These are phyloP conservation scores for Vigna reflexopilosa DNA, from an alignment of 306 rosid species.

Conservation along the genomic window DNA sequence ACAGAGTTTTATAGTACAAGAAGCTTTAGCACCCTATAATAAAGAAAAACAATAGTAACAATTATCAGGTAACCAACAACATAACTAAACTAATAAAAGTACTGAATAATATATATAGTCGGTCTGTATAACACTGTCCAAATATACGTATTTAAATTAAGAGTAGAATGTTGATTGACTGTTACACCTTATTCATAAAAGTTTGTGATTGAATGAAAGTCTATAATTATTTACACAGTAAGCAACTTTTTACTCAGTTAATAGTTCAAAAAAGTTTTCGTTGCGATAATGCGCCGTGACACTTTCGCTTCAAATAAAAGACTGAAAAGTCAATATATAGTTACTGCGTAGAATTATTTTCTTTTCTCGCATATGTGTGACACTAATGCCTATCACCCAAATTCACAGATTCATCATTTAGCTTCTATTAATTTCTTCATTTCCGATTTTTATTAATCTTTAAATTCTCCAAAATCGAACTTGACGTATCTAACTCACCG, in stretches of 20 bases:
- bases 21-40: conserved; percentile 12
- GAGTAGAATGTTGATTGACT: background rate
- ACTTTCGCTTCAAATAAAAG: conserved; percentile 30
- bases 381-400: conserved; percentile 6
- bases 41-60: background rate
- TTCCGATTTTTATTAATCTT: background rate
- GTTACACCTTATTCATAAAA: too few species aligned
- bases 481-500: conserved; percentile 60
- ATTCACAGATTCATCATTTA: background rate
- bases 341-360: conserved; percentile 42
- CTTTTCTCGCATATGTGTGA: conserved; percentile 10
- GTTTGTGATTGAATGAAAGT: too few species aligned
- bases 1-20: conserved; percentile 10
- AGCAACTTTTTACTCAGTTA: background rate
- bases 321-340: conserved; percentile 58
- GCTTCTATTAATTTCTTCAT: background rate
- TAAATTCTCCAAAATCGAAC: conserved; percentile 24
- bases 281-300: conserved; percentile 11
- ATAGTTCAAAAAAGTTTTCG: background rate
- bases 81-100: background rate
- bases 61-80: conserved; percentile 2
- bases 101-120: background rate
- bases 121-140: conserved; percentile 3
- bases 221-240: too few species aligned
- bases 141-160: conserved; percentile 22